These are phyloP conservation scores for Prunella vulgaris DNA, from an alignment of 257 asterid species.

Conservation along the genomic window DNA sequence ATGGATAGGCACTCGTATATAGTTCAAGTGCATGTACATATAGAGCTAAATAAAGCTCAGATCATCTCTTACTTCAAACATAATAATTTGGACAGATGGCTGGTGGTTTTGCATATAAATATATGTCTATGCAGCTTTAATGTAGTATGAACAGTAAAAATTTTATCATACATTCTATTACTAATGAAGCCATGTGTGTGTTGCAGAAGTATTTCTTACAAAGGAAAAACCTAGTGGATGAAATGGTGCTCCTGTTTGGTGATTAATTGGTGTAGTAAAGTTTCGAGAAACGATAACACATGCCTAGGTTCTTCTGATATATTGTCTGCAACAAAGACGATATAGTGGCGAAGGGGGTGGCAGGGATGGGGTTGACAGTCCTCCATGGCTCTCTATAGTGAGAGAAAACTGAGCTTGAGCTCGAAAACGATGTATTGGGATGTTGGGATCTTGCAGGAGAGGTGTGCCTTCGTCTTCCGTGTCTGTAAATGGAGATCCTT, in stretches of 20 bases:
- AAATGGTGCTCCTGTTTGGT: neutral
- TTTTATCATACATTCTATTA: neutral
- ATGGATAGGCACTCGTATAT: neutral
- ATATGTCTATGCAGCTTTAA: neutral
- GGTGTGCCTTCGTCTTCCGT: no score
- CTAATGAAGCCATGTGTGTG: neutral
- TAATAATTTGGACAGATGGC: neutral
- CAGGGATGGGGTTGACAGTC: no score
- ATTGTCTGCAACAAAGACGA: no score
- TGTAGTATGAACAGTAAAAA: neutral
- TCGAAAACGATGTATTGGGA: no score
- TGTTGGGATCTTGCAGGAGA: no score
- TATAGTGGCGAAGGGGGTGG: no score
- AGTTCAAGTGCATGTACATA: neutral
- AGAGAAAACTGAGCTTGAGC: no score
- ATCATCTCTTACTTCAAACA: neutral
- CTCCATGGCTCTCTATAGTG: no score
- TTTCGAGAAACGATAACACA: neutral
- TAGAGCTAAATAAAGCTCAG: neutral
- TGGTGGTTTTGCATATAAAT: neutral
- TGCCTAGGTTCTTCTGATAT: neutral
- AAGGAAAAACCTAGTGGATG: neutral
- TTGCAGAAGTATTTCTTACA: neutral
- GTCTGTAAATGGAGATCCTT: no score
- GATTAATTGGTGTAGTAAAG: neutral